A percentile compares a stretch with the other conserved stretches of the same genome.
Conservation (phyloP, 768 basidiomycete species). For the Fistulinella prunicolor region DNA sequence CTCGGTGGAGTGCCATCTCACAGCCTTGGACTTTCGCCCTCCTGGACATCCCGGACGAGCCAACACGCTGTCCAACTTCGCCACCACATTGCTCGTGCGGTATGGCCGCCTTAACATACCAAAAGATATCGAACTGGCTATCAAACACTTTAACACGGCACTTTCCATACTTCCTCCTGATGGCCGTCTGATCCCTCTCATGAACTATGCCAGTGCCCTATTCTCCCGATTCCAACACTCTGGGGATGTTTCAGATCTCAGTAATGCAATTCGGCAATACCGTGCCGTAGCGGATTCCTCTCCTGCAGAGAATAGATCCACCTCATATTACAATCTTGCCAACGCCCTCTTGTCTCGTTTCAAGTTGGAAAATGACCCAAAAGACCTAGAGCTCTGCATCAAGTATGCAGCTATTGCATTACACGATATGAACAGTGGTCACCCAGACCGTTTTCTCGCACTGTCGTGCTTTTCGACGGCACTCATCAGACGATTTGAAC, state of each 20-base stretch:
- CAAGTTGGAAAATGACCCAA: conserved; percentile 16
- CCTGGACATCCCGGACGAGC: conserved; percentile 25
- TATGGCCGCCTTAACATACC: conserved; percentile 22
- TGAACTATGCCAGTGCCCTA: conserved; percentile 31
- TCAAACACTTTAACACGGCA: conserved; percentile 22
- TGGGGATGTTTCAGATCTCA: conserved; percentile 21
- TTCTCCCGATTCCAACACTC: conserved; percentile 24
- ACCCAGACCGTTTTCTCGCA: conserved; percentile 16
- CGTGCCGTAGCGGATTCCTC: conserved; percentile 17
- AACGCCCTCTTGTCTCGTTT: conserved; percentile 31
- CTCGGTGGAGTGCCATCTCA: conserved; percentile 27
- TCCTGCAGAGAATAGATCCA: conserved; percentile 15
- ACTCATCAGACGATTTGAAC: conserved; percentile 23
- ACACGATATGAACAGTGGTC: conserved; percentile 9
- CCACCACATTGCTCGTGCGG: conserved; percentile 26
- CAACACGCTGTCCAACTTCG: conserved; percentile 28
- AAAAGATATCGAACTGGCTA: conserved; percentile 30
- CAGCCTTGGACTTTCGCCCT: conserved; percentile 27
- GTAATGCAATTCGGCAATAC: conserved; percentile 24
- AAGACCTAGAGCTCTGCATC: conserved; percentile 25
- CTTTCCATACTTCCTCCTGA: conserved; percentile 18
- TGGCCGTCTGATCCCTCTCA: conserved; percentile 20
- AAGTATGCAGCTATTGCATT: conserved; percentile 20
- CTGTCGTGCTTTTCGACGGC: conserved; percentile 24
- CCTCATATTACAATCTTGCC: conserved; percentile 29